Evolutionary conservation across 345 rosid genomes (phyloP).

Genomic region (Populus euphratica): DNA sequence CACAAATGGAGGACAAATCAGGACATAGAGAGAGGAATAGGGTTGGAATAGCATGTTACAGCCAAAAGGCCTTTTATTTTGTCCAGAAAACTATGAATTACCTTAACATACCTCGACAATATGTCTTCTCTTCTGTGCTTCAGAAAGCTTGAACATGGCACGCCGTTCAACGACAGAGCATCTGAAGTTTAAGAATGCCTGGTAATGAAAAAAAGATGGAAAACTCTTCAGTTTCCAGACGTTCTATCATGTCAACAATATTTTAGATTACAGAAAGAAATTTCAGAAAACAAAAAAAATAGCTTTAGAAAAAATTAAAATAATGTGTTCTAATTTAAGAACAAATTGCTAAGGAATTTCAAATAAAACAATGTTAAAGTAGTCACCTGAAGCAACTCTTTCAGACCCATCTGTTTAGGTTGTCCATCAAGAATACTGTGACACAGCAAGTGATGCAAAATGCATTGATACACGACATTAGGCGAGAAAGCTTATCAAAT

Average conservation of each 20-base stretch:
- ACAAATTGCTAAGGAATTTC: too few species aligned
- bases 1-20: too few species aligned
- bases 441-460: constrained; percentile 8
- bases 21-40: background rate
- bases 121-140: constrained; percentile 76
- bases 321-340: background rate
- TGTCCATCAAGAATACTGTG: constrained; percentile 80
- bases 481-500: background rate
- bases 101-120: constrained; percentile 72
- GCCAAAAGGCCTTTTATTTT: too few species aligned
- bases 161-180: constrained; percentile 93
- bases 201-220: constrained; percentile 8
- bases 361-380: background rate
- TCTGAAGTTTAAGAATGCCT: constrained; percentile 92
- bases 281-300: background rate
- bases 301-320: too few species aligned
- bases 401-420: constrained; percentile 87
- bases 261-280: background rate
- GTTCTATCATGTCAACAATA: background rate
- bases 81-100: background rate
- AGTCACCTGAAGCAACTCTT: constrained; percentile 84
- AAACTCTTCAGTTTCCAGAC: background rate
- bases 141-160: constrained; percentile 75
- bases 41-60: too few species aligned
- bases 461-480: background rate